Base-by-base conservation (phyloP, 768 basidiomycete genomes). In the Russula abietina region DNA sequence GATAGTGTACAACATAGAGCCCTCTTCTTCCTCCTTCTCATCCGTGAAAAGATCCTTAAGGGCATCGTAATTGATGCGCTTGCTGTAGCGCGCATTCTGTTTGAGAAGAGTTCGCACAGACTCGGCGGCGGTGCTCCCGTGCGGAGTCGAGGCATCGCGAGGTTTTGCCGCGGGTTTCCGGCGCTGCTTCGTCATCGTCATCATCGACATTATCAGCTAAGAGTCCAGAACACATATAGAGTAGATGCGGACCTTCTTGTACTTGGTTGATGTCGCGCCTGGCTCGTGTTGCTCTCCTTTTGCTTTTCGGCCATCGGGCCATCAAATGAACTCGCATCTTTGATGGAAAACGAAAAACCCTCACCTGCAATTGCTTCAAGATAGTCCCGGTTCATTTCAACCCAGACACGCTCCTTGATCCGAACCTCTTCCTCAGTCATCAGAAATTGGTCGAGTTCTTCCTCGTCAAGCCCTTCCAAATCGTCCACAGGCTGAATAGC, bases 31-130 rank as follows among this genome's bases (percentile, higher is more conserved):
- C 9, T 77, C 78, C 60, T 70, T 68, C 43, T 61, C 72, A 19
- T 71, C 71, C 43, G 67, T 68, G 71, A 95, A 91, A 12, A 96
- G 80, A 60, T 84, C 83, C 67, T 89, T 88, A 57, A 95, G 82
- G 0, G 91, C 92, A 68, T 91, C 88, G 72, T 96, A 97, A 72
- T 97, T 97, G 75, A 96, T 95, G 56, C 92, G 85, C 70, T 91
- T 91, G 75, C 90, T 93, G 74, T 94, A 93, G 70, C 85, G 89
- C 26, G 86, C 81, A 66, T 89, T 93, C 75, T 92, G 91, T 77
- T 89, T 88, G 69, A 93, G 78, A 39, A 95, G 79, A 62, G 85
- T 86, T 41, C 81, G 81, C 26, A 91, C 88, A 0, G 88, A 85
- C 69, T 92, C 91, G 22, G 88, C 89, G 0, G 88, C 83, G 5